Percentiles rank a stretch among this genome's conserved stretches.
These are phyloP conservation scores for Strobilomyces confusus DNA, from an alignment of 768 basidiomycete genomes.

Conservation along the genomic window DNA sequence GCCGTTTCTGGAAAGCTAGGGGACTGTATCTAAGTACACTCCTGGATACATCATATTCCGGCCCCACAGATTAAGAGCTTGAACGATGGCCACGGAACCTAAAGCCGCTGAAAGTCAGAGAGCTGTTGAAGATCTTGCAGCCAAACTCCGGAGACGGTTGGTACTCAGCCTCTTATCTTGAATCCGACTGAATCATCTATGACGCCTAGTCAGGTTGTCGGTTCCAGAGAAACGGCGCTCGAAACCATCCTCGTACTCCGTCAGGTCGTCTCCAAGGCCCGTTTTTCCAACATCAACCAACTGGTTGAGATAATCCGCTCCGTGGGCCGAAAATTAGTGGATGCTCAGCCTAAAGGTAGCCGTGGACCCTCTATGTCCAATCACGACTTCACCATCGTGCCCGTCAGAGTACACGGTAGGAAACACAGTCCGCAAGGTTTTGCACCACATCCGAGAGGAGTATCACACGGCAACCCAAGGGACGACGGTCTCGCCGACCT, in stretches of 20 bases:
- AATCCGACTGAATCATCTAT: constrained; percentile 22
- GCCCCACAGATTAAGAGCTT: neutral
- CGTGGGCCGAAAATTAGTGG: constrained; percentile 76
- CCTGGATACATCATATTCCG: too few species aligned
- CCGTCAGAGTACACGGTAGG: constrained; percentile 85
- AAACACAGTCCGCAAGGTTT: constrained; percentile 88
- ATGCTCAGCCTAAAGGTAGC: constrained; percentile 93
- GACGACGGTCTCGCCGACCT: constrained; percentile 34
- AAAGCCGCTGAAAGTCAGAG: constrained; percentile 43
- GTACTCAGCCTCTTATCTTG: constrained; percentile 35
- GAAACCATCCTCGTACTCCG: constrained; percentile 87
- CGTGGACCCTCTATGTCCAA: constrained; percentile 3
- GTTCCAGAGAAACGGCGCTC: constrained; percentile 83
- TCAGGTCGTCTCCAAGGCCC: constrained; percentile 83
- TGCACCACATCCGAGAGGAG: constrained; percentile 94
- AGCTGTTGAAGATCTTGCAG: constrained; percentile 64
- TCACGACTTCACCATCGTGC: constrained; percentile 7
- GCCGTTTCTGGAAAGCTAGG: constrained; percentile 18
- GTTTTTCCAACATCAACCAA: constrained; percentile 84
- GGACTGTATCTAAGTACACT: neutral
- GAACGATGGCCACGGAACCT: constrained; percentile 42
- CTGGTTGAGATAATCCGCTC: constrained; percentile 73
- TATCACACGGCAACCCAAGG: constrained; percentile 75
- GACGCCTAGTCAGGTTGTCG: constrained; percentile 75
- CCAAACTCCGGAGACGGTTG: constrained; percentile 69